A percentile compares a stretch with the other conserved stretches of the same genome.
These are phyloP conservation scores for Spiromastix sp. DNA, from an alignment of 2,329 filamentous ascomycete species.

Conservation along the genomic window DNA sequence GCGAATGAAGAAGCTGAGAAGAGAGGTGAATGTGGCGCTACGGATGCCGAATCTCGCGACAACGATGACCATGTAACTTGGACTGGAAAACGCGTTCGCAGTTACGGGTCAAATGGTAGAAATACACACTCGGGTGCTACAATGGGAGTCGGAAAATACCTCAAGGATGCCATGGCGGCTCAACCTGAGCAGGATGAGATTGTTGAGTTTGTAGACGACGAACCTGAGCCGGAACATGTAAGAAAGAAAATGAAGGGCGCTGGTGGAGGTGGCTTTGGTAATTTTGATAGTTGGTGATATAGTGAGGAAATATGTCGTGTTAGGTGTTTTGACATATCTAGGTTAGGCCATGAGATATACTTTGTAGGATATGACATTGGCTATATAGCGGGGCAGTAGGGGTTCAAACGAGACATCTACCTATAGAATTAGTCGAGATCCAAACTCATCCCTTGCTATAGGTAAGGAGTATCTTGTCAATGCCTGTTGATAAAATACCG, in stretches of 20 bases:
- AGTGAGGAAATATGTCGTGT: neutral
- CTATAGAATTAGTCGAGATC: too few species aligned
- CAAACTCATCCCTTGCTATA: too few species aligned
- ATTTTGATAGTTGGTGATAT: conserved; percentile 85
- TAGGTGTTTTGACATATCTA: neutral
- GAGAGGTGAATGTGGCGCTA: conserved; percentile 1
- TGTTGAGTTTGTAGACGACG: conserved; percentile 49
- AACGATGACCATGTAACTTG: conserved; percentile 89
- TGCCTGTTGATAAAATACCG: too few species aligned
- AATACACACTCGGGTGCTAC: conserved; percentile 37
- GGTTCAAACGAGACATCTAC: too few species aligned
- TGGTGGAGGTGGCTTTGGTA: conserved; percentile 64
- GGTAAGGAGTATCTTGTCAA: too few species aligned
- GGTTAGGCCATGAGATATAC: too few species aligned
- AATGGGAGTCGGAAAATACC: conserved; percentile 65
- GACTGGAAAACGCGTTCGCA: conserved; percentile 84
- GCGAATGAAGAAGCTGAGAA: conserved; percentile 50
- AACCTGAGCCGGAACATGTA: conserved; percentile 55
- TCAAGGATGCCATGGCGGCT: conserved; percentile 43
- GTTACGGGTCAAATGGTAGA: conserved; percentile 45
- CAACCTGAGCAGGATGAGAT: conserved; percentile 45
- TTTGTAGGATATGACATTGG: too few species aligned
- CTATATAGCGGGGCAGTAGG: too few species aligned
- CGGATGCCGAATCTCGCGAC: conserved; percentile 24
- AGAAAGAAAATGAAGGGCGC: conserved; percentile 67